These are phyloP conservation scores for Fusarium sp. DNA, from an alignment of 2,329 filamentous ascomycete genomes.

Conservation along the genomic window DNA sequence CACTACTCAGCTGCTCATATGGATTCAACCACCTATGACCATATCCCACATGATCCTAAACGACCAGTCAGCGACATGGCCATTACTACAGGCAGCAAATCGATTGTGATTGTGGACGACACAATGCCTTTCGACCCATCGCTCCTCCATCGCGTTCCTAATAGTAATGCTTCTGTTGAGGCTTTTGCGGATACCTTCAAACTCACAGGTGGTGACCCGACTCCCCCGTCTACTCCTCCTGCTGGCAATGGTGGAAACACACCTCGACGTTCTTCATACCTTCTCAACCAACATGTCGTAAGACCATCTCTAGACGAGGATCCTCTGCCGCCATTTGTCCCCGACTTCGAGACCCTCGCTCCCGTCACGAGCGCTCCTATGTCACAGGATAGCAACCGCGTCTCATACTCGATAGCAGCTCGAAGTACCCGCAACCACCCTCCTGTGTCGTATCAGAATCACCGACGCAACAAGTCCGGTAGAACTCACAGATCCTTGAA, in stretches of 20 bases:
- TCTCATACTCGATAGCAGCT: conserved; percentile 48
- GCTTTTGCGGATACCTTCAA: conserved; percentile 66
- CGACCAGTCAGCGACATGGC: conserved; percentile 65
- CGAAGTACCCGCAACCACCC: conserved; percentile 46
- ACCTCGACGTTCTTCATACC: conserved; percentile 67
- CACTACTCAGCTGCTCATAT: conserved; percentile 61
- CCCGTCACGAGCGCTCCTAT: conserved; percentile 42
- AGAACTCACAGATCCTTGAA: conserved; percentile 63
- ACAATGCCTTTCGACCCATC: conserved; percentile 65
- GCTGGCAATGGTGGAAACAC: conserved; percentile 55
- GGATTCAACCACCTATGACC: conserved; percentile 55
- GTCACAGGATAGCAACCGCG: conserved; percentile 52
- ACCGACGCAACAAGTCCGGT: conserved; percentile 61
- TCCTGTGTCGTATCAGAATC: conserved; percentile 52
- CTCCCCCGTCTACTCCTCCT: conserved; percentile 72
- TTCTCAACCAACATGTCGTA: conserved; percentile 62
- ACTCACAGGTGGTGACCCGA: conserved; percentile 64
- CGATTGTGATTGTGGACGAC: conserved; percentile 87
- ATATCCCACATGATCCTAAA: conserved; percentile 49
- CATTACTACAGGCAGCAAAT: conserved; percentile 86
- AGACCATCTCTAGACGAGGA: conserved; percentile 54
- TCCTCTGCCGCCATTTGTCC: conserved; percentile 61
- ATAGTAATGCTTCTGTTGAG: conserved; percentile 61
- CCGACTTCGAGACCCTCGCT: conserved; percentile 59
- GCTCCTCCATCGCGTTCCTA: conserved; percentile 62